phyloP scores from a whole-genome alignment of 768 basidiomycete species.

The Termitomyces sp. region DNA sequence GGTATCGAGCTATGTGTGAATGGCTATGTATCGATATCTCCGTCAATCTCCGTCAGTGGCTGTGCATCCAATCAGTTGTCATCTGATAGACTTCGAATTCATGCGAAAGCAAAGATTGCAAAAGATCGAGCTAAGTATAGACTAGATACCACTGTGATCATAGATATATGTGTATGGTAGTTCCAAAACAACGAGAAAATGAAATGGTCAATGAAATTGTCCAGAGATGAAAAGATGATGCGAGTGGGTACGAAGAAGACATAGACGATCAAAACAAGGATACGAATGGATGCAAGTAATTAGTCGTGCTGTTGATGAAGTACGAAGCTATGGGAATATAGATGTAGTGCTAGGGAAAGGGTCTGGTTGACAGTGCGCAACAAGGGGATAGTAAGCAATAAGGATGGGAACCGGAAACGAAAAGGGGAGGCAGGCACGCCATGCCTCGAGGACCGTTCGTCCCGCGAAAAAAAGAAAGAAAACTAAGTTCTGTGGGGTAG shows the following conservation, averaged over 20 bases:
- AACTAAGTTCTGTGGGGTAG: not conserved
- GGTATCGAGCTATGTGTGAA: no score
- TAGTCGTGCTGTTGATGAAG: conserved; percentile 2
- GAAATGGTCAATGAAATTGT: not conserved
- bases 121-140: not conserved
- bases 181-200: conserved; percentile 2
- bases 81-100: no score
- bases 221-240: conserved; percentile 2
- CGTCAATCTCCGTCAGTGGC: not conserved
- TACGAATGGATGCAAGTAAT: conserved; percentile 5
- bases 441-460: conserved; percentile 4
- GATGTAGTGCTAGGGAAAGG: not conserved
- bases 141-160: conserved; percentile 5
- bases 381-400: not conserved
- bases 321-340: conserved; percentile 1
- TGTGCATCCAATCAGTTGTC: not conserved
- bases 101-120: not conserved
- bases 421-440: not conserved
- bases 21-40: no score
- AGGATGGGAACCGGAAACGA: not conserved
- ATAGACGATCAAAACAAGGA: not conserved
- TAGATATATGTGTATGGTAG: conserved; percentile 1
- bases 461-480: not conserved
- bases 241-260: not conserved
- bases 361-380: not conserved